phyloP scores from a whole-genome alignment of 805 yeast species.

The Blastobotrys chiropterorum region DNA sequence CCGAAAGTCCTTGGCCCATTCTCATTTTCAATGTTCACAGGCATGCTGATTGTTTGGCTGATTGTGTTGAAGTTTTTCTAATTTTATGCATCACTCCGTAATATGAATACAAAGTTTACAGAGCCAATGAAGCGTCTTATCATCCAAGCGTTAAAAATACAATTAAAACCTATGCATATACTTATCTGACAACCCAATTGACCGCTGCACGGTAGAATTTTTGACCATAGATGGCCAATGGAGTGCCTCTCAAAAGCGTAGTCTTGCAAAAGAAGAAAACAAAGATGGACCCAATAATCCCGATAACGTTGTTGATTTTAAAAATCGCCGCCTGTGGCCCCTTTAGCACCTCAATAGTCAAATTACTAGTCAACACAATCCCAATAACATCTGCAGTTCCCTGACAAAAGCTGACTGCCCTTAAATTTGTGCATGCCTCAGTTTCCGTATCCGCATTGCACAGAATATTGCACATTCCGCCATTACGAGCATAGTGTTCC shows the following conservation, averaged over 20 bases:
- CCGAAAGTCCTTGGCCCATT: conserved; percentile 25
- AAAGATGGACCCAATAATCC: not conserved
- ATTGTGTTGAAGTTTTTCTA: not conserved
- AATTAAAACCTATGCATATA: not conserved
- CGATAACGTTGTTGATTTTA: not conserved
- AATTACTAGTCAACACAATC: not conserved
- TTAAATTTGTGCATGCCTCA: not conserved
- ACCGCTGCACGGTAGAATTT: not conserved
- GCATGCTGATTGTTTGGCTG: conserved; percentile 24
- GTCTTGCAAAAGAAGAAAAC: not conserved
- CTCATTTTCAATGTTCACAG: conserved; percentile 18
- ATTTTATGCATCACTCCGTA: too few relatives aligned
- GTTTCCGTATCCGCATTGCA: not conserved
- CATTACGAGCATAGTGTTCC: not conserved
- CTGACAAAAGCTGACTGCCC: not conserved
- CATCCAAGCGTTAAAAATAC: too few relatives aligned
- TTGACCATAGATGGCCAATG: not conserved
- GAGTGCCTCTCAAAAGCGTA: not conserved
- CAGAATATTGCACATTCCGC: not conserved
- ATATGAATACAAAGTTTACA: too few relatives aligned
- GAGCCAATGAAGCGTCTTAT: too few relatives aligned
- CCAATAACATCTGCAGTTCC: not conserved
- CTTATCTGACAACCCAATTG: not conserved
- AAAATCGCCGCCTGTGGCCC: not conserved
- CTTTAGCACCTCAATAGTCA: not conserved